Evolutionary conservation across 1,284 basidiomycete species (phyloP).

Genomic region (Cutaneotrichosporon sp.): DNA sequence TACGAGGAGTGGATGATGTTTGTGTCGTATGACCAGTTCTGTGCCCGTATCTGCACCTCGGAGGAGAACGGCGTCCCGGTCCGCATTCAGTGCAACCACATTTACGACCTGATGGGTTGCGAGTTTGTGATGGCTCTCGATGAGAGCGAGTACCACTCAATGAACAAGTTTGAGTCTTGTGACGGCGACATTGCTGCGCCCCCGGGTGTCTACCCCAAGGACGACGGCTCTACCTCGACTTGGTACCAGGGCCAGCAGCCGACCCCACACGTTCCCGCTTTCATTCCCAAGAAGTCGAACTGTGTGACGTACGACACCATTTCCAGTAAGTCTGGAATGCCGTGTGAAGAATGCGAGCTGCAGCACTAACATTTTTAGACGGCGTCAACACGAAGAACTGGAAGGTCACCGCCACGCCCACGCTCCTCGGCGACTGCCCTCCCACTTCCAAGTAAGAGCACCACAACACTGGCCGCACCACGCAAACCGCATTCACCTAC

Average conservation of each 20-base stretch:
- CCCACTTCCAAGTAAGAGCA: not conserved
- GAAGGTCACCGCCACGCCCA: constrained; percentile 30
- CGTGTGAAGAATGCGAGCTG: not conserved
- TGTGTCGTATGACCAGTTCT: constrained; percentile 48
- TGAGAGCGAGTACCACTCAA: constrained; percentile 35
- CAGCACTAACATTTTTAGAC: constrained; percentile 10
- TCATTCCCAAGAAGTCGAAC: constrained; percentile 43
- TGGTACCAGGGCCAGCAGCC: constrained; percentile 44
- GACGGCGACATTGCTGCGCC: constrained; percentile 47
- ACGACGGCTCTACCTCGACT: constrained; percentile 43
- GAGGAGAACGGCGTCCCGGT: constrained; percentile 40
- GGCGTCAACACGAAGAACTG: constrained; percentile 36
- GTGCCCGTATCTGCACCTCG: constrained; percentile 48
- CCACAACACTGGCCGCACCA: not conserved
- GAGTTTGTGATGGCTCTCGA: constrained; percentile 48
- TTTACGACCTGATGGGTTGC: constrained; percentile 49
- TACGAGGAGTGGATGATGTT: constrained; percentile 54
- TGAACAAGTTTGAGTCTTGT: constrained; percentile 47
- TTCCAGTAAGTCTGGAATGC: constrained; percentile 13
- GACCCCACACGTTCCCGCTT: constrained; percentile 33
- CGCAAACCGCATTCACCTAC: not conserved
- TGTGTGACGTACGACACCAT: constrained; percentile 44
- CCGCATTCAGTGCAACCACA: constrained; percentile 42
- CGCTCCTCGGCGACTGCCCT: constrained; percentile 14
- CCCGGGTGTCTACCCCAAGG: constrained; percentile 43